Evolutionary conservation across 2,329 filamentous ascomycete genomes (phyloP).

Genomic region (Penicillium sp.): DNA sequence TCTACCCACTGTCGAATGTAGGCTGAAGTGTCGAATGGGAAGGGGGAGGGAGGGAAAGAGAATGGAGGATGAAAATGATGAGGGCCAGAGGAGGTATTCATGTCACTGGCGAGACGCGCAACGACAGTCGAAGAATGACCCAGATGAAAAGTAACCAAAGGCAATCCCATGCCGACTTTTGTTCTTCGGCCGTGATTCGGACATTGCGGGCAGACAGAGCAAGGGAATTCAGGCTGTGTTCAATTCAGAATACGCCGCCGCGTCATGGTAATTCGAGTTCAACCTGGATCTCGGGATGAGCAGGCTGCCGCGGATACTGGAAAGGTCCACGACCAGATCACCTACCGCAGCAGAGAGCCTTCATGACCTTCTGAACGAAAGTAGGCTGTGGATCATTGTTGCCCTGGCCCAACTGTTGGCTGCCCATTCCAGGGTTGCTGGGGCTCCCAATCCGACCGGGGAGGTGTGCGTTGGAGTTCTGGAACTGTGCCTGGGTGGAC

Average conservation of each 20-base stretch:
- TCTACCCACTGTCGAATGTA: constrained; percentile 25
- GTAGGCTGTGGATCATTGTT: constrained; percentile 72
- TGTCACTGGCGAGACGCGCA: constrained; percentile 12
- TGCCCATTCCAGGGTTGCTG: constrained; percentile 62
- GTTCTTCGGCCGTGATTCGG: constrained; percentile 19
- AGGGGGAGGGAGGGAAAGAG: constrained; percentile 18
- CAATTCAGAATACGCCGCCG: constrained; percentile 20
- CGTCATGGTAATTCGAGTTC: constrained; percentile 28
- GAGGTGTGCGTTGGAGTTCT: constrained; percentile 90
- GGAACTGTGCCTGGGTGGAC: constrained; percentile 94
- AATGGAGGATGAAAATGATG: constrained; percentile 6
- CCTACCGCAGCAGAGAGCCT: constrained; percentile 84
- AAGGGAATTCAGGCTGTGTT: constrained; percentile 16
- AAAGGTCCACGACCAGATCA: constrained; percentile 29
- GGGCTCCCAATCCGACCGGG: constrained; percentile 63
- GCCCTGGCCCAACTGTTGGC: constrained; percentile 61
- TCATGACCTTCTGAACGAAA: constrained; percentile 90
- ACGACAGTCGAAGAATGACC: constrained; percentile 1
- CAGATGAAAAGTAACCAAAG: constrained; percentile 18
- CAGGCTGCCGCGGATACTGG: constrained; percentile 23
- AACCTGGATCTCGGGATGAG: constrained; percentile 39
- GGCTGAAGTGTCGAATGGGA: constrained; percentile 28
- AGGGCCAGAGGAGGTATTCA: constrained; percentile 7
- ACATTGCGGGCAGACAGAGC: constrained; percentile 20
- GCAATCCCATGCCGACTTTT: constrained; percentile 27